Conservation (phyloP, 352 stramenopile genomes). For the Pythium biforme region DNA sequence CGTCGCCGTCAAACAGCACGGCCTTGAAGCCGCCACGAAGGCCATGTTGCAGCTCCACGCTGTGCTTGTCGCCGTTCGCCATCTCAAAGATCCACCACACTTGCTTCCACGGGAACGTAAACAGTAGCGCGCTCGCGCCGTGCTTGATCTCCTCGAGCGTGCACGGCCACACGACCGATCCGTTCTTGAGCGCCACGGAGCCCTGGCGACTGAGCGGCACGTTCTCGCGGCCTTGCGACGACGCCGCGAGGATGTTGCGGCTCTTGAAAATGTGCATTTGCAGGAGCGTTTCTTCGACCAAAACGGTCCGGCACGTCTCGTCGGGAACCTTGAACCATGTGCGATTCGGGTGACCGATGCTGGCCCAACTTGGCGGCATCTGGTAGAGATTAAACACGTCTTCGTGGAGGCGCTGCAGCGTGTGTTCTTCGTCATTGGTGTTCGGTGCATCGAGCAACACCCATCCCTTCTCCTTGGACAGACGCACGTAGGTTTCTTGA, state of each 20-base stretch:
- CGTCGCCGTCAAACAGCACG: conserved; percentile 68
- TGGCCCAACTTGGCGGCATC: conserved; percentile 78
- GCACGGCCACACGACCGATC: conserved; percentile 53
- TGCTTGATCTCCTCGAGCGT: conserved; percentile 86
- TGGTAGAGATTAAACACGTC: conserved; percentile 77
- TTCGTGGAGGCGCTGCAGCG: conserved; percentile 67
- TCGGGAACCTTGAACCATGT: conserved; percentile 86
- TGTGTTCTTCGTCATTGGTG: conserved; percentile 22
- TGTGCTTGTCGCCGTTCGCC: conserved; percentile 53
- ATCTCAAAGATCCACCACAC: conserved; percentile 83
- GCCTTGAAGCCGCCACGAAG: conserved; percentile 71
- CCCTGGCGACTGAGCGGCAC: conserved; percentile 66
- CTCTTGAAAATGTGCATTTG: conserved; percentile 74
- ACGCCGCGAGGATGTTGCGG: conserved; percentile 67
- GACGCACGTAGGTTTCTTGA: conserved; percentile 66
- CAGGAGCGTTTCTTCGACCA: conserved; percentile 69
- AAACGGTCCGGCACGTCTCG: conserved; percentile 53
- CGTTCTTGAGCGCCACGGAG: conserved; percentile 44
- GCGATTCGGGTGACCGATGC: conserved; percentile 70
- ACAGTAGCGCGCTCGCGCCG: conserved; percentile 64
- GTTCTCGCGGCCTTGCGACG: conserved; percentile 66
- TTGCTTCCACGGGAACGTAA: conserved; percentile 87
- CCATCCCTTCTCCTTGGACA: conserved; percentile 82
- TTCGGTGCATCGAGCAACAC: conserved; percentile 45
- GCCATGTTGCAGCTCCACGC: conserved; percentile 75